A percentile compares a stretch with the other conserved stretches of the same genome.
Conservation (phyloP, 2,329 filamentous ascomycete species). For the Pyricularia grisea region DNA sequence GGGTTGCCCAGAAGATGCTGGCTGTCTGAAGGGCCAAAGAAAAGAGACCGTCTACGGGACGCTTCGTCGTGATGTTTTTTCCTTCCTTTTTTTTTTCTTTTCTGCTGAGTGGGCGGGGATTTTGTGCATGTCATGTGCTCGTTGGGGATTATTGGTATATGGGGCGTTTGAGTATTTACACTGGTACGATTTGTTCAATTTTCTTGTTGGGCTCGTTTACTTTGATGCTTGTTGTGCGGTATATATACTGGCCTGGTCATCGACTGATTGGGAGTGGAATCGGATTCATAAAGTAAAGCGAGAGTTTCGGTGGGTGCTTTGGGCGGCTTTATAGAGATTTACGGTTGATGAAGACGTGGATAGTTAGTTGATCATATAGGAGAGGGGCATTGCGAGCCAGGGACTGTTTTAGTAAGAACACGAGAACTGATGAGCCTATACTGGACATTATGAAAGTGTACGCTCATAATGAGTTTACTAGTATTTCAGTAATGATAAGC, state of each 20-base stretch:
- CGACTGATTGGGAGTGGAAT: not conserved
- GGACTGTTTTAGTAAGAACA: not conserved
- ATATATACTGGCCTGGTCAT: not conserved
- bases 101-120: not conserved
- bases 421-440: not conserved
- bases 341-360: not conserved
- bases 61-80: not conserved
- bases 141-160: not conserved
- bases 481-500: not conserved
- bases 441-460: not conserved
- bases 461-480: not conserved
- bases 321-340: not conserved
- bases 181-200: not conserved
- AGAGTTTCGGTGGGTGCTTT: not conserved
- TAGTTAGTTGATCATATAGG: not conserved
- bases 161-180: not conserved
- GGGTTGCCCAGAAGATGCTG: constrained; percentile 28
- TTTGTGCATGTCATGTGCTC: not conserved
- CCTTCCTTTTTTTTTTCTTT: too few relatives aligned
- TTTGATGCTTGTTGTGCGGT: not conserved
- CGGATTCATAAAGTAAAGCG: not conserved
- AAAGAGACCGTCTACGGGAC: not conserved
- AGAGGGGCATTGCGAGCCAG: not conserved
- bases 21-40: constrained; percentile 13
- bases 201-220: not conserved